Evolutionary conservation across 2,329 filamentous ascomycete species (phyloP), one percentile per base, ranked within the genome.

Genomic region (Hymenoscyphus fraxineus): DNA sequence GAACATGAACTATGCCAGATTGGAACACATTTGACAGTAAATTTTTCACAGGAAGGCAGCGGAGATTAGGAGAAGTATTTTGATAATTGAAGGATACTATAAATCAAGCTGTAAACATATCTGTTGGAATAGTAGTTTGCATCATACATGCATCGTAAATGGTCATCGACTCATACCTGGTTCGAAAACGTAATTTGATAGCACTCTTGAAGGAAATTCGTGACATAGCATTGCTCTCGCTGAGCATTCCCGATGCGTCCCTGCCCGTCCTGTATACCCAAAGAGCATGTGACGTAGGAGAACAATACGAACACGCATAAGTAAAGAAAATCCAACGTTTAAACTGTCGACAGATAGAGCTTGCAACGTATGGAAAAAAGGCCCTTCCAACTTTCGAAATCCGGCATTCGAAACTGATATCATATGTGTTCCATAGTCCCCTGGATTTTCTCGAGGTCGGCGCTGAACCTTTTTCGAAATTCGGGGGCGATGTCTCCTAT

Each of bases 401-500:
- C 41, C 1, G 15, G 16, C 12, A 41, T 3, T 41, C 16, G 10
- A 13, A 41, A 41, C 39, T 41, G 39, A 3, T 6, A 3, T 41
- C 10, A 13, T 41, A 3, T 41, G 10, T 41, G 39, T 9, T 41
- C 16, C 3, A 41, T 41, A 2, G 3, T 41, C 4, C 4, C 41
- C 41, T 16, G 41, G n/a, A 47, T 19, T 47, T 19, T 47, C 1
- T 19, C 6, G 16, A 10, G 0, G n/a, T 47, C 41, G 3, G n/a
- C 5, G 41, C 41, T 47, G 41, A 47, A 47, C 16, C 6, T 9
- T 9, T 22, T 9, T 10, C 41, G 15, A 4, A 7, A 19, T 19
- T 44, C 5, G 41, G 3, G 1, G 41, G 41, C n/a, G 7, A 47
- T 9, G 1, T 31, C n/a, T 0, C 71, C 71, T 9, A 72, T 67